These are phyloP conservation scores for Cercophora scortea DNA, from an alignment of 495 filamentous ascomycete species.

Conservation along the genomic window DNA sequence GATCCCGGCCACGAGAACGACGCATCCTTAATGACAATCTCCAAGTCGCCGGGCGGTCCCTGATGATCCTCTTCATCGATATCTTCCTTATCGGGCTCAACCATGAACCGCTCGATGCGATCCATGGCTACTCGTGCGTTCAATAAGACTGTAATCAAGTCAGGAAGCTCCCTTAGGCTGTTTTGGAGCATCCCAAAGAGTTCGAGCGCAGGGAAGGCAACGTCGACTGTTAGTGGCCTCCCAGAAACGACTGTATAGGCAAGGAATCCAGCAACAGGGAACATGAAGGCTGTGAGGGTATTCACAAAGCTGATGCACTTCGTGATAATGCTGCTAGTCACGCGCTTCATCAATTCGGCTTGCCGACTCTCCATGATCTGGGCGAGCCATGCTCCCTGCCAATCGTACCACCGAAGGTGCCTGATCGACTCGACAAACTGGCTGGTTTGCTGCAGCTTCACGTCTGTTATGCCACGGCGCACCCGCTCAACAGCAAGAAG, in stretches of 20 bases:
- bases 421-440: constrained; percentile 79
- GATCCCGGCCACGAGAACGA: constrained; percentile 74
- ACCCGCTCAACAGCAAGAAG: constrained; percentile 55
- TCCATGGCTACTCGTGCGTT: constrained; percentile 68
- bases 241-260: constrained; percentile 65
- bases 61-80: constrained; percentile 6
- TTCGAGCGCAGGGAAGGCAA: constrained; percentile 75
- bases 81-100: constrained; percentile 65
- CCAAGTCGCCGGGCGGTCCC: constrained; percentile 11
- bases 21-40: constrained; percentile 50
- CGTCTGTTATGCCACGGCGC: constrained; percentile 61
- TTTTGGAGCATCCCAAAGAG: constrained; percentile 66
- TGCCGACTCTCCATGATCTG: constrained; percentile 64
- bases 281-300: constrained; percentile 55
- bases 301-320: constrained; percentile 55
- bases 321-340: constrained; percentile 55
- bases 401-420: constrained; percentile 82
- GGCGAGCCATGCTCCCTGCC: constrained; percentile 72
- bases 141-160: constrained; percentile 60
- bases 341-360: constrained; percentile 55
- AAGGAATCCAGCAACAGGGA: constrained; percentile 71
- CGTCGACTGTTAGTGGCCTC: constrained; percentile 58
- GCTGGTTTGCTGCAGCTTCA: constrained; percentile 61
- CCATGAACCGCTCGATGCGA: constrained; percentile 79
- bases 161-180: constrained; percentile 61